These are phyloP conservation scores for Closterium sp. DNA, from an alignment of 139 green algal genomes.

Conservation along the genomic window DNA sequence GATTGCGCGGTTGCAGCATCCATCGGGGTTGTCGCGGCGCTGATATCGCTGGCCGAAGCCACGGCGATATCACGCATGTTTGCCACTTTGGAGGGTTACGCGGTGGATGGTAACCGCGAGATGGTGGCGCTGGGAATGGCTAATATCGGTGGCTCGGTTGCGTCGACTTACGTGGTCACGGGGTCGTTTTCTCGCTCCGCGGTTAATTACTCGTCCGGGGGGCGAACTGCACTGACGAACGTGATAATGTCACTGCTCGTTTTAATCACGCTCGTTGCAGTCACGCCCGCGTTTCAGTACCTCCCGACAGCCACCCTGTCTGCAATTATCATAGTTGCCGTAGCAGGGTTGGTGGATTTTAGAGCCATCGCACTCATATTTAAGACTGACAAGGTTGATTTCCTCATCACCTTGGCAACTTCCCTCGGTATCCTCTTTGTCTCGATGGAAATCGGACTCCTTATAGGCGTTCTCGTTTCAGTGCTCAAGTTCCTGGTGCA, in stretches of 20 bases:
- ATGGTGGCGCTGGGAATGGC: constrained; percentile 14
- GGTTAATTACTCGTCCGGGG: constrained; percentile 31
- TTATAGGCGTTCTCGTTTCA: constrained; percentile 20
- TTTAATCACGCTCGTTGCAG: constrained; percentile 33
- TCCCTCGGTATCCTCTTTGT: constrained; percentile 42
- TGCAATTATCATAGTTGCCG: constrained; percentile 33
- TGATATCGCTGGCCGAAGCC: neutral
- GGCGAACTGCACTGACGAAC: constrained; percentile 20
- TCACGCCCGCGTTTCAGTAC: constrained; percentile 37
- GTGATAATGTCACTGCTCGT: constrained; percentile 29
- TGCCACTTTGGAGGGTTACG: constrained; percentile 32
- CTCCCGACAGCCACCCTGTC: constrained; percentile 25
- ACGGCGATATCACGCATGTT: constrained; percentile 34
- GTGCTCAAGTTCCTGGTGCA: constrained; percentile 10
- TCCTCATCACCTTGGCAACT: constrained; percentile 25
- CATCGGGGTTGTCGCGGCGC: neutral
- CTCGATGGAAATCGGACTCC: constrained; percentile 27
- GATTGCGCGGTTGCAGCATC: neutral
- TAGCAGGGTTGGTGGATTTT: constrained; percentile 40
- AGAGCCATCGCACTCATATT: constrained; percentile 6
- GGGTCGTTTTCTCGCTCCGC: constrained; percentile 43
- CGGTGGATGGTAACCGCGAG: constrained; percentile 39
- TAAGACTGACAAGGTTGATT: constrained; percentile 43
- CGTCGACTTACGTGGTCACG: constrained; percentile 31
- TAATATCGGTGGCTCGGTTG: constrained; percentile 21